Base-by-base conservation (phyloP, 140 eudicot genomes). In the Cichorium intybus region DNA sequence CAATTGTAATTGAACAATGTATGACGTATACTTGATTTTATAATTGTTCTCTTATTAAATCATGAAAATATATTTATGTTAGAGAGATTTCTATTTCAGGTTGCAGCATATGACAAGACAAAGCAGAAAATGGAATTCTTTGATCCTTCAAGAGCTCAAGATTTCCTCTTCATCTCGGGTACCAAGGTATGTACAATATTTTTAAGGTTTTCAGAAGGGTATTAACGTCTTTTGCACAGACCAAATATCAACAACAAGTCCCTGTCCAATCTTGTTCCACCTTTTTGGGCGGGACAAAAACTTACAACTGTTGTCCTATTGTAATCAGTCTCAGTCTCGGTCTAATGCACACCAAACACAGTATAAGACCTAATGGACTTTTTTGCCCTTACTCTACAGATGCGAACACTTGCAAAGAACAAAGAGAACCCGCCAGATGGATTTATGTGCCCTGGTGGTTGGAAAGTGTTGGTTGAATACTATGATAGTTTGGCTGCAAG, bases 81-180 rank as follows among this genome's bases (percentile, higher is more conserved):
- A 37, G 50, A 31, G 73, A 45, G 34, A 63, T 45, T 67, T 34
- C 43, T 35, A 46, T 46, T 64, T 53, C 82, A 92, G 98, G 98
- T 92, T 70, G 96, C 98, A 18, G 98, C 96, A 7, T 92, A 92
- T 75, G 96, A 92, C 58, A 87, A 80, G 48, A 70, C 69, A 4
- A 84, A 71, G 71, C 75, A 79, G 54, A 83, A 85, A 72, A 87
- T 92, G 96, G 92, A 95, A 47, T 92, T 92, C 71, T 92, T 87
- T 77, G 95, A 92, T 65, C 96, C 96, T 1, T 78, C 98, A 21
- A 84, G 98, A 51, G 70, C 92, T 53, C 79, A 87, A 56, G 98
- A 87, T 62, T 87, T 87, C 68, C 78, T 87, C 62, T 92, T 92
- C 87, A 87, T 87, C 28, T 92, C 96, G 8, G 96, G 96, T 23